These are phyloP conservation scores for Nemania abortiva DNA, from an alignment of 2,329 filamentous ascomycete species.

Conservation along the genomic window DNA sequence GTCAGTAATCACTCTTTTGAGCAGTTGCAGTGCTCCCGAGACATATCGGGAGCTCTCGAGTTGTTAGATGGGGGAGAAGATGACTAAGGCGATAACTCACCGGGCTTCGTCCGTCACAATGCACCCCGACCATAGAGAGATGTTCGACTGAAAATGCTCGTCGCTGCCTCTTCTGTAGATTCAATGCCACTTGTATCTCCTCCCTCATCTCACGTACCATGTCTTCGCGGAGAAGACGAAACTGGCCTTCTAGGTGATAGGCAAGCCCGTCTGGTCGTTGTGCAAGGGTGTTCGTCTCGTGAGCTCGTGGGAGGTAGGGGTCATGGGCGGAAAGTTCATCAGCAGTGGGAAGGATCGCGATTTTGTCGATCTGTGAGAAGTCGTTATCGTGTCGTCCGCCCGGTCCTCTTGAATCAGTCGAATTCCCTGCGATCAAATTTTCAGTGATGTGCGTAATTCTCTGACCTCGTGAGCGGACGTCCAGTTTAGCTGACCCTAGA, in stretches of 20 bases:
- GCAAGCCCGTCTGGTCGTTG: slow-evolving; percentile 54
- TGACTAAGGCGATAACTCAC: too few species aligned
- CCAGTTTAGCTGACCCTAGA: slow-evolving; percentile 7
- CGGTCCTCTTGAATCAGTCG: slow-evolving; percentile 49
- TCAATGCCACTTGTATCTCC: slow-evolving; percentile 56
- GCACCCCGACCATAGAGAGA: slow-evolving; percentile 19
- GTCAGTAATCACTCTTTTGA: too few species aligned
- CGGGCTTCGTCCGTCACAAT: slow-evolving; percentile 22
- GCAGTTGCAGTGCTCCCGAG: too few species aligned
- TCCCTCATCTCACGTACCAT: slow-evolving; percentile 74
- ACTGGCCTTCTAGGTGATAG: slow-evolving; percentile 76
- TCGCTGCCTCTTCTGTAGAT: slow-evolving; percentile 61
- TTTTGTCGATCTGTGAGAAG: slow-evolving; percentile 68
- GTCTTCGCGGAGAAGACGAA: slow-evolving; percentile 77
- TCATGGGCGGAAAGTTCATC: slow-evolving; percentile 70
- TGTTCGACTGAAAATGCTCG: slow-evolving; percentile 44
- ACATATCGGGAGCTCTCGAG: too few species aligned
- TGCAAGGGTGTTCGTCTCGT: slow-evolving; percentile 58
- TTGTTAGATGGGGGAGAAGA: too few species aligned
- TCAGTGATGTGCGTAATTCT: slow-evolving; percentile 52
- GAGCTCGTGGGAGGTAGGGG: slow-evolving; percentile 67
- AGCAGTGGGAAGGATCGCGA: slow-evolving; percentile 73
- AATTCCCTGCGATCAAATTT: slow-evolving; percentile 36
- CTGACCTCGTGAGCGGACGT: slow-evolving; percentile 54
- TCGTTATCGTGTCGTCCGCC: slow-evolving; percentile 83